Conservation (phyloP, 129 eudicot species). For the Centella asiatica region DNA sequence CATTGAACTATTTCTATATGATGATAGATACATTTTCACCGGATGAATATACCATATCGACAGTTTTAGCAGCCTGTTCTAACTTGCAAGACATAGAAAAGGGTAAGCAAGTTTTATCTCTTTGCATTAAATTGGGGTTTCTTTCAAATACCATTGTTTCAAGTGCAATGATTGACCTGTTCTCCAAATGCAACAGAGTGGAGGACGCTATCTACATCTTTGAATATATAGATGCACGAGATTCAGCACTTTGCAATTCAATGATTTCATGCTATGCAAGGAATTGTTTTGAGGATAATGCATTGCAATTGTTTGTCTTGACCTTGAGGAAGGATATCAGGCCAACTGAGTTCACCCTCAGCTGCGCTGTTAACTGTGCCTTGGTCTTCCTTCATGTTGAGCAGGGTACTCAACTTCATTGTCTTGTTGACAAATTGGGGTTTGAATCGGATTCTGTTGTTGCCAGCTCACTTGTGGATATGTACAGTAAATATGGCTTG, state of each 20-base stretch:
- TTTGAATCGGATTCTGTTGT: constrained; percentile 41
- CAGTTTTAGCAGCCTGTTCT: constrained; percentile 42
- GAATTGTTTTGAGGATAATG: constrained; percentile 43
- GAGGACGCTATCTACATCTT: constrained; percentile 42
- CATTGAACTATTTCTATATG: constrained; percentile 27
- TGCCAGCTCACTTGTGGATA: constrained; percentile 64
- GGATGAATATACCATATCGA: constrained; percentile 51
- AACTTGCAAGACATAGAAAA: constrained; percentile 39
- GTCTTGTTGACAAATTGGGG: constrained; percentile 58
- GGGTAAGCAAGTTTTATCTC: constrained; percentile 46
- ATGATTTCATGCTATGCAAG: constrained; percentile 56
- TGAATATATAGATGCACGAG: constrained; percentile 34
- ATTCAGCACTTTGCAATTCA: constrained; percentile 62
- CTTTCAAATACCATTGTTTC: constrained; percentile 53
- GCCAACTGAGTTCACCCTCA: constrained; percentile 66
- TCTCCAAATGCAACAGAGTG: constrained; percentile 68
- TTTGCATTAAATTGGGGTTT: constrained; percentile 51
- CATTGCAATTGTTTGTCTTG: constrained; percentile 39
- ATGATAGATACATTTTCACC: constrained; percentile 43
- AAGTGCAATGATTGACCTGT: constrained; percentile 72
- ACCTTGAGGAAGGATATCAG: constrained; percentile 26
- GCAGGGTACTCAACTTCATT: constrained; percentile 57
- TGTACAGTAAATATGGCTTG: constrained; percentile 57
- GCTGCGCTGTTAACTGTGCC: constrained; percentile 45
- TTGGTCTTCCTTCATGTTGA: constrained; percentile 32